Base-by-base conservation (phyloP, 768 basidiomycete species). In the Russula griseocarnosa region DNA sequence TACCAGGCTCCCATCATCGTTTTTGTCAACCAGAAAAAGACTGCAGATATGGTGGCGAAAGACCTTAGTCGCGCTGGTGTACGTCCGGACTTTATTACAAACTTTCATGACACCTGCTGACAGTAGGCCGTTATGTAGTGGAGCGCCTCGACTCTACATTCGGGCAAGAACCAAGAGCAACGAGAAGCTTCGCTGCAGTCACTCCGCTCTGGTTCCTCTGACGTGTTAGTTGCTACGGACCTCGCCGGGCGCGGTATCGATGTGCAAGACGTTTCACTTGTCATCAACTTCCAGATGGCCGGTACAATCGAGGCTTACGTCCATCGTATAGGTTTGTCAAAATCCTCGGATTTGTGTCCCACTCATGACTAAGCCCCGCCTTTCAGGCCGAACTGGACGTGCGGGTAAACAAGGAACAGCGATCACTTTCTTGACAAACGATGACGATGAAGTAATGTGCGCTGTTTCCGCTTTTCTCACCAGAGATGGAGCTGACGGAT, bases 1-100 rank as follows among this genome's bases (percentile, higher is more conserved):
- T 93, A 86, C 74, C 75, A 86, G 40, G 85, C 97, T 20, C 97
- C 97, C 5, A 98, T 99, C 69, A 99, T 99, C 67, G 91, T 94
- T 22, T 99, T 98, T 76, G 95, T 98, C 79, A 98, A 98, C 74
- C 95, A 98, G 76, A 99, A 99, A 82, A 97, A 98, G 82, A 96
- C 94, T 14, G 96, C 95, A 56, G 97, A 99, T 73, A 92, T 94
- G 87, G 93, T 99, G 38, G 89, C 93, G 44, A 95, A 95, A 74
- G 95, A 98, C 72, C 79, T 99, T 2, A 86, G 87, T 55, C 90
- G 94, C 58, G 92, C 87, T 46, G 90, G 92, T 24, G 90, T 95
- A 74, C 47, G 90, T 83, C 16, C 3, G 22, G 6, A 32, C 26
- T 55, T n/a, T 11, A 32, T 51, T 20, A 52, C n/a, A 52, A 36